phyloP scores from a whole-genome alignment of 1,139 yeast genomes.

The Zygosaccharomyces sapae region DNA sequence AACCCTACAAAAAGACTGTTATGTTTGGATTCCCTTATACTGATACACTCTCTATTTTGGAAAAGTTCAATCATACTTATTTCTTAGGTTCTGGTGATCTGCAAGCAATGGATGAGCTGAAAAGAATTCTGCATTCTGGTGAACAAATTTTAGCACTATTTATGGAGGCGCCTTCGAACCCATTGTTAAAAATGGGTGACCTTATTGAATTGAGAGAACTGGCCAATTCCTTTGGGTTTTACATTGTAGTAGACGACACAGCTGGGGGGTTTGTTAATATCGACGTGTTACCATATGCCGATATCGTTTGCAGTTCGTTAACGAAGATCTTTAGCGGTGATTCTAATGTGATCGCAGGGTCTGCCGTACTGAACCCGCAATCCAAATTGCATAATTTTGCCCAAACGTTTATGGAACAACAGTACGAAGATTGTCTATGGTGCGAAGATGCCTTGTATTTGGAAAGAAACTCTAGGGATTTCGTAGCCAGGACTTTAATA shows the following conservation, averaged over 20 bases:
- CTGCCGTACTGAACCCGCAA: constrained; percentile 69
- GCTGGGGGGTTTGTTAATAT: constrained; percentile 86
- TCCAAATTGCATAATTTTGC: constrained; percentile 52
- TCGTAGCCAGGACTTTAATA: constrained; percentile 59
- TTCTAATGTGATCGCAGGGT: constrained; percentile 93
- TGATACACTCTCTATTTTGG: constrained; percentile 79
- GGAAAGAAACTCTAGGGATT: constrained; percentile 92
- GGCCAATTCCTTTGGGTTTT: constrained; percentile 67
- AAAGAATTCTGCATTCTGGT: constrained; percentile 56
- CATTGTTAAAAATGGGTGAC: constrained; percentile 79
- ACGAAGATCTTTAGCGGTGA: constrained; percentile 94
- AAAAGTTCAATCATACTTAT: constrained; percentile 84
- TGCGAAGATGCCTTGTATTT: constrained; percentile 88
- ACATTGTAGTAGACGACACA: constrained; percentile 86
- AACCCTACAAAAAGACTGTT: constrained; percentile 59
- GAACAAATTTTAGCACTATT: constrained; percentile 63
- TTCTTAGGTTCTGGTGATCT: constrained; percentile 85
- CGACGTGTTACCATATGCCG: constrained; percentile 76
- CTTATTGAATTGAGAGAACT: constrained; percentile 57
- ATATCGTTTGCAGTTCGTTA: constrained; percentile 78
- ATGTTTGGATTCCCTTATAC: constrained; percentile 95
- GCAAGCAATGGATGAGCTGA: constrained; percentile 62
- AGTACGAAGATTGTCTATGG: constrained; percentile 77
- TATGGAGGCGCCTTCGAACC: constrained; percentile 94
- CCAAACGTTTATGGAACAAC: constrained; percentile 48